Percentiles rank a stretch among this genome's conserved stretches.
phyloP scores from a whole-genome alignment of 495 filamentous ascomycete genomes.

The Parathielavia hyrcaniae region DNA sequence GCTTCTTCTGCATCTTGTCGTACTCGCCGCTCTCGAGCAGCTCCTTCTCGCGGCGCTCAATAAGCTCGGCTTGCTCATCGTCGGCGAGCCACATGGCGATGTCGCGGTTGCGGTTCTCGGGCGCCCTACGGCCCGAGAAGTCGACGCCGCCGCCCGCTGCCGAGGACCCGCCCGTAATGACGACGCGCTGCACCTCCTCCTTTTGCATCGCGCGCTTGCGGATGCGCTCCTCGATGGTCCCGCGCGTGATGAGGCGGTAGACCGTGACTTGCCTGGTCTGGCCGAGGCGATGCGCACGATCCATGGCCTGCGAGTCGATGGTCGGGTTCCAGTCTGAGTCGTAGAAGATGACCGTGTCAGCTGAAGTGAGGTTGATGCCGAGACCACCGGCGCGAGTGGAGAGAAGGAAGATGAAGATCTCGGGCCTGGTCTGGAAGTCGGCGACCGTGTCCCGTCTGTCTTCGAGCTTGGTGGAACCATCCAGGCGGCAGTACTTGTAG shows the following conservation, averaged over 20 bases:
- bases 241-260: conserved; percentile 93
- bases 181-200: conserved; percentile 97
- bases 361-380: conserved; percentile 93
- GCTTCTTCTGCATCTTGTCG: conserved; percentile 65
- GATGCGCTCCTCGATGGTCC: conserved; percentile 97
- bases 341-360: conserved; percentile 97
- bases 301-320: conserved; percentile 98
- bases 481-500: conserved; percentile 95
- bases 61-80: conserved; percentile 85
- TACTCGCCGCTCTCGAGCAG: conserved; percentile 56
- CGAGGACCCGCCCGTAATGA: conserved; percentile 77
- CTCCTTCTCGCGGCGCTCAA: conserved; percentile 84
- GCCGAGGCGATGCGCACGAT: conserved; percentile 94
- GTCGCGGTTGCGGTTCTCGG: conserved; percentile 86
- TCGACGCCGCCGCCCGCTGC: conserved; percentile 58
- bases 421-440: conserved; percentile 87
- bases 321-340: conserved; percentile 99
- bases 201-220: conserved; percentile 96
- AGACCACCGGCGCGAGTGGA: conserved; percentile 95
- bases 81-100: conserved; percentile 96
- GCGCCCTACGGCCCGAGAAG: conserved; percentile 79
- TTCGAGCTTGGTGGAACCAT: conserved; percentile 96
- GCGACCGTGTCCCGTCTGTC: conserved; percentile 94
- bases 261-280: conserved; percentile 96
- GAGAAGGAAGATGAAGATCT: conserved; percentile 94